Percentiles rank a stretch among this genome's conserved stretches.
These are phyloP conservation scores for Komagataella phaffii DNA, from an alignment of 805 yeast genomes.

Conservation along the genomic window DNA sequence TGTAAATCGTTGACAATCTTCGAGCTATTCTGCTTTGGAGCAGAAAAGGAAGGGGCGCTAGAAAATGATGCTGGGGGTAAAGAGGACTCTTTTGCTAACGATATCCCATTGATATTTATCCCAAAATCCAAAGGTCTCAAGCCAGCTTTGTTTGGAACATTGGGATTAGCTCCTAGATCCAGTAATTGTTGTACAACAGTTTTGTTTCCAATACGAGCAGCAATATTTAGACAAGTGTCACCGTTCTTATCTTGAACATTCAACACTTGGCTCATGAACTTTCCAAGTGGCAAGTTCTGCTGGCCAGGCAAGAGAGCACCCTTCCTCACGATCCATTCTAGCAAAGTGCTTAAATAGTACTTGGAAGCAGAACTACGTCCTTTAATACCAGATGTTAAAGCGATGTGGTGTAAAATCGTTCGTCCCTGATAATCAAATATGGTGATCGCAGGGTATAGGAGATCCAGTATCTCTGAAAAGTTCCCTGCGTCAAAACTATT, in stretches of 20 bases:
- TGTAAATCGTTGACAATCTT: slow-evolving; percentile 38
- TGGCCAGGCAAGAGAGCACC: slow-evolving; percentile 28
- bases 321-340: slow-evolving; percentile 65
- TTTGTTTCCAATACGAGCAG: slow-evolving; percentile 77
- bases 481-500: slow-evolving; percentile 70
- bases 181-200: slow-evolving; percentile 69
- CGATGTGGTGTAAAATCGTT: slow-evolving; percentile 79
- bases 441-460: slow-evolving; percentile 62
- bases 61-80: background rate
- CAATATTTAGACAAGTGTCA: slow-evolving; percentile 87
- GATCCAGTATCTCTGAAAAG: slow-evolving; percentile 56
- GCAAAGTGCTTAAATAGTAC: slow-evolving; percentile 56
- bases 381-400: slow-evolving; percentile 63
- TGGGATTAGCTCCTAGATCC: slow-evolving; percentile 80
- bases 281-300: slow-evolving; percentile 33
- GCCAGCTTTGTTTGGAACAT: slow-evolving; percentile 72
- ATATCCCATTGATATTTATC: slow-evolving; percentile 25
- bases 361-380: slow-evolving; percentile 62
- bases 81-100: background rate
- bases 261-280: slow-evolving; percentile 56
- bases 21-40: slow-evolving; percentile 12
- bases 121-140: slow-evolving; percentile 82
- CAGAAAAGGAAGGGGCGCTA: background rate
- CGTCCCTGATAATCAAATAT: slow-evolving; percentile 58
- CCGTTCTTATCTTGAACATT: slow-evolving; percentile 90